phyloP scores from a whole-genome alignment of 2,329 filamentous ascomycete genomes.

The Aspergillus proliferans region DNA sequence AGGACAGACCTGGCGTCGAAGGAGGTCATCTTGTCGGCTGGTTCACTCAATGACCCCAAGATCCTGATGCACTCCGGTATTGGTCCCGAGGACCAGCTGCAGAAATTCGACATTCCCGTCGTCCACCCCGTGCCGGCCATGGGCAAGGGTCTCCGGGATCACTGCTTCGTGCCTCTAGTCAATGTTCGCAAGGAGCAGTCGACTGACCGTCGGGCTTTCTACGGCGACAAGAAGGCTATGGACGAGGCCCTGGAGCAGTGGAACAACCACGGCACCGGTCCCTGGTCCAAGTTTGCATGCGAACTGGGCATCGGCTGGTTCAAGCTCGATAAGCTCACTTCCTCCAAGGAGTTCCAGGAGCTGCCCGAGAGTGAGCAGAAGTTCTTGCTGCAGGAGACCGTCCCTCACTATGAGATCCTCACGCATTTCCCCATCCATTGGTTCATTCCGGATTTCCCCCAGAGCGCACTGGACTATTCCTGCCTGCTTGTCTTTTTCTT shows the following conservation, averaged over 20 bases:
- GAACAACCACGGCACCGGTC: slow-evolving; percentile 24
- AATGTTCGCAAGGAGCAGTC: background rate
- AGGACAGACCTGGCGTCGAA: slow-evolving; percentile 26
- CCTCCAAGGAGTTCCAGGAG: slow-evolving; percentile 45
- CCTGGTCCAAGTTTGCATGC: slow-evolving; percentile 26
- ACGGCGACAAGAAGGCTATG: background rate
- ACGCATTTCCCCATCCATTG: slow-evolving; percentile 43
- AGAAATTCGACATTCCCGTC: slow-evolving; percentile 36
- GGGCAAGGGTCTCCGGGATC: slow-evolving; percentile 28
- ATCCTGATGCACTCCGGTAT: slow-evolving; percentile 47
- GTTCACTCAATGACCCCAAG: slow-evolving; percentile 34
- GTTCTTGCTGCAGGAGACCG: slow-evolving; percentile 43
- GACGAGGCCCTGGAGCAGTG: background rate
- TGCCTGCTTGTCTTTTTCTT: slow-evolving; percentile 45
- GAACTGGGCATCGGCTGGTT: slow-evolving; percentile 33
- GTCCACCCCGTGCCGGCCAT: slow-evolving; percentile 36
- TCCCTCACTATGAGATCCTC: slow-evolving; percentile 55
- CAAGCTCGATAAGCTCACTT: slow-evolving; percentile 36
- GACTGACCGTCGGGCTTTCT: background rate
- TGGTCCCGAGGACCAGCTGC: slow-evolving; percentile 39
- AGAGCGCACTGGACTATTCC: slow-evolving; percentile 36
- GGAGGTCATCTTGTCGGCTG: slow-evolving; percentile 36
- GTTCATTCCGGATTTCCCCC: slow-evolving; percentile 33
- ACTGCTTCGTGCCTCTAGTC: background rate
- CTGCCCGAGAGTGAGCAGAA: slow-evolving; percentile 41